Conservation (phyloP, 2,329 filamentous ascomycete species). For the Pseudopithomyces chartarum region DNA sequence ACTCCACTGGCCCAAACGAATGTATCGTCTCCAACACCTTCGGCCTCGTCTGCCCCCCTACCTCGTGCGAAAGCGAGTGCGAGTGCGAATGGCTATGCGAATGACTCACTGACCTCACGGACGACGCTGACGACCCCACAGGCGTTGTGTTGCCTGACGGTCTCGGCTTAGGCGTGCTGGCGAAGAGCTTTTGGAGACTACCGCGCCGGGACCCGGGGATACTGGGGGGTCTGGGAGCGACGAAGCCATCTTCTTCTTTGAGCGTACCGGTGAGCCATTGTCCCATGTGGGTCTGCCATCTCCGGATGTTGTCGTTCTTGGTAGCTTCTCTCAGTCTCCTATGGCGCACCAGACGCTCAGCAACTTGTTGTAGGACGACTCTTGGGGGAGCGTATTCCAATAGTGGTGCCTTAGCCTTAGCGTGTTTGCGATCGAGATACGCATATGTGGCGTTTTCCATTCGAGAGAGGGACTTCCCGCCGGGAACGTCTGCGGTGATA, state of each 20-base stretch:
- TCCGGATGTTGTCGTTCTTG: constrained; percentile 33
- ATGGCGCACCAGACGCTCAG: constrained; percentile 54
- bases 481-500: constrained; percentile 40
- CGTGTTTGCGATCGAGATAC: constrained; percentile 48
- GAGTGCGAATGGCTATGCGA: too few species aligned
- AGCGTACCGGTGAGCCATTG: constrained; percentile 43
- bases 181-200: background rate
- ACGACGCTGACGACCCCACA: background rate
- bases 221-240: background rate
- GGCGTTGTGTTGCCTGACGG: background rate
- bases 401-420: constrained; percentile 41
- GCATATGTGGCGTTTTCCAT: constrained; percentile 51
- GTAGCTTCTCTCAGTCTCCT: constrained; percentile 49
- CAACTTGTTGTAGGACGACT: constrained; percentile 52
- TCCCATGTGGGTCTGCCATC: constrained; percentile 48
- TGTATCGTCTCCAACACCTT: too few species aligned
- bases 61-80: too few species aligned
- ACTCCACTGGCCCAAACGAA: too few species aligned
- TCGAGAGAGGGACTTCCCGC: constrained; percentile 48
- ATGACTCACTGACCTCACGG: too few species aligned
- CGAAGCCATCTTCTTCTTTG: constrained; percentile 31
- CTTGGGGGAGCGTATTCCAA: constrained; percentile 51
- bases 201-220: background rate
- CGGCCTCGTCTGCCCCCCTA: too few species aligned
- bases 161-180: background rate